Base-by-base conservation (phyloP, 164 flowering plant genomes). In the Macadamia integrifolia region DNA sequence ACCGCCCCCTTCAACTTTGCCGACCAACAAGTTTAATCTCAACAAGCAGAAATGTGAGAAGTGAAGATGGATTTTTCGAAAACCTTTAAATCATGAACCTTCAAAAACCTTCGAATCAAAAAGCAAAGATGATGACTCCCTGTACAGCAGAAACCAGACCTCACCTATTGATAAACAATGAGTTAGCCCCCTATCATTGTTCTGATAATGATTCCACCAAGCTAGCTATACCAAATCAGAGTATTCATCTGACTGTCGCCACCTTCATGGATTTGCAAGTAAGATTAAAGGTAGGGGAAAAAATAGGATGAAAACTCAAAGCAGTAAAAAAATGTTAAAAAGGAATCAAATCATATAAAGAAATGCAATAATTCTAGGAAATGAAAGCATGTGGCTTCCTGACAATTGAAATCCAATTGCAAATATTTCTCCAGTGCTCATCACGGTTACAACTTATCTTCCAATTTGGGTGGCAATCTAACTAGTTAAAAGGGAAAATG, bases 151-250 rank as follows among this genome's bases (percentile, higher is more conserved):
- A 23, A 23, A 23, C 23, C 23, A 23, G 23, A 23, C 23, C 23
- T 23, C 23, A 23, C 23, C 23, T 23, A 23, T 23, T 23, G 23
- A 23, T 23, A 23, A 23, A 23, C 23, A 23, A 23, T 23, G 23
- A 23, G 80, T 94, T 94, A 66, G 97, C 80, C n/a, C 98, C 97
- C 23, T 40, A 88, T 83, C 98, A 94, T 87, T 14, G 98, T 91
- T 60, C 98, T 97, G 62, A 90, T 91, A 59, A 94, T 86, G 71
- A 94, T 68, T 31, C 98, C 97, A 64, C 98, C 97, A 77, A 94
- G 92, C 98, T 97, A 94, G 74, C 98, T 94, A 80, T 88, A 91
- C 98, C 97, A 91, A 70, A 92, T 85, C 82, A 94, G 75, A 3
- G 79, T 68, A 75, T 86, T 75, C 97, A 94, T 80, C 75, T 87